Conservation (phyloP, 1,139 yeast genomes). For the Hyphopichia khmerensis region DNA sequence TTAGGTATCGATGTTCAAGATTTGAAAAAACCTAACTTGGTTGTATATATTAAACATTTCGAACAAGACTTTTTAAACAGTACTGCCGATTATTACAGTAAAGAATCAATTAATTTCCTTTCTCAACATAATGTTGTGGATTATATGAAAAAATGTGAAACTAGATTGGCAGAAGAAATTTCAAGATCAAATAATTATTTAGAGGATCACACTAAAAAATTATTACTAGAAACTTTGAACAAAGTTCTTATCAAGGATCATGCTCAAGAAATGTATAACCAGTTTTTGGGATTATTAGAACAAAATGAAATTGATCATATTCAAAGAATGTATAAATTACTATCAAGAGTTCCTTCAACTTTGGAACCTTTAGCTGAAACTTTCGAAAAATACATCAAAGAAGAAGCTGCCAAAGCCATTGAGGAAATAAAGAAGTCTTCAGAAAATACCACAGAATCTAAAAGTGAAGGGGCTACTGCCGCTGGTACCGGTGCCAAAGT, state of each 20-base stretch:
- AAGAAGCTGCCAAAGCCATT: conserved; percentile 69
- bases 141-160: conserved; percentile 84
- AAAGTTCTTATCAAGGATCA: conserved; percentile 76
- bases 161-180: conserved; percentile 79
- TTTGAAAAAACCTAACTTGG: conserved; percentile 77
- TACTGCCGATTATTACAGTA: conserved; percentile 70
- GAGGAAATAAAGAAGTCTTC: conserved; percentile 56
- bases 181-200: conserved; percentile 74
- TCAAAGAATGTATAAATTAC: conserved; percentile 71
- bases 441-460: conserved; percentile 30
- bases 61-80: conserved; percentile 73
- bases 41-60: conserved; percentile 77
- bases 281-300: conserved; percentile 70
- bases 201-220: conserved; percentile 83
- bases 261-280: conserved; percentile 72
- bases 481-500: conserved; percentile 14
- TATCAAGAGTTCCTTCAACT: conserved; percentile 73
- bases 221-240: conserved; percentile 73
- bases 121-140: conserved; percentile 81
- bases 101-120: conserved; percentile 68
- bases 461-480: conserved; percentile 8
- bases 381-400: conserved; percentile 72
- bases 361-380: conserved; percentile 74
- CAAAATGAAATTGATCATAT: conserved; percentile 77
- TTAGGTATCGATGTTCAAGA: conserved; percentile 79